Evolutionary conservation across 495 filamentous ascomycete genomes (phyloP).

Genomic region (Cudoniella acicularis): DNA sequence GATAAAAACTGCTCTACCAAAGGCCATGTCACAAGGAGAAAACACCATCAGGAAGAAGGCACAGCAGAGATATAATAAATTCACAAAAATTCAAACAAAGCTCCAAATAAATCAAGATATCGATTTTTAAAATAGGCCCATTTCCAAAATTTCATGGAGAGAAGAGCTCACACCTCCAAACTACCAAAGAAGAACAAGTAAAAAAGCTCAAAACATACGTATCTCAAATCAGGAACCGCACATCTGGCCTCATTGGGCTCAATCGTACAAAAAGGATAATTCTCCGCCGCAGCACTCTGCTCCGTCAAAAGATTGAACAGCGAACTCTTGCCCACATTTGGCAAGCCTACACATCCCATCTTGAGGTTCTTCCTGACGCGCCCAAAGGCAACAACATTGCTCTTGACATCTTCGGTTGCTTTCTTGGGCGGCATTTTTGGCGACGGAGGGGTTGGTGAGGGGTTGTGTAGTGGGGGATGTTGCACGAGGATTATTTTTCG

Average conservation of each 20-base stretch:
- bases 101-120: no score
- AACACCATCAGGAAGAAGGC: no score
- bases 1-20: no score
- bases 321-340: constrained; percentile 35
- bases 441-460: not conserved
- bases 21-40: no score
- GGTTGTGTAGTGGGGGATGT: not conserved
- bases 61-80: no score
- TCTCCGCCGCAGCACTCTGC: constrained; percentile 28
- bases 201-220: constrained; percentile 15
- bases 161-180: no score
- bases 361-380: constrained; percentile 27
- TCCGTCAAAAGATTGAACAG: constrained; percentile 29
- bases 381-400: constrained; percentile 27
- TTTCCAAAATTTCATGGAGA: no score
- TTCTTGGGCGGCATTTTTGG: constrained; percentile 25
- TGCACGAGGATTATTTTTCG: not conserved
- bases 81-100: no score
- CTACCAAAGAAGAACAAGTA: no score
- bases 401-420: constrained; percentile 20
- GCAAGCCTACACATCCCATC: constrained; percentile 30
- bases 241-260: constrained; percentile 31
- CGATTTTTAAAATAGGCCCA: no score
- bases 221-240: constrained; percentile 26
- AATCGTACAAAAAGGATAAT: constrained; percentile 30